A percentile compares a stretch with the other conserved stretches of the same genome.
These are phyloP conservation scores for Balakata baccata DNA, from an alignment of 345 rosid species.

Conservation along the genomic window DNA sequence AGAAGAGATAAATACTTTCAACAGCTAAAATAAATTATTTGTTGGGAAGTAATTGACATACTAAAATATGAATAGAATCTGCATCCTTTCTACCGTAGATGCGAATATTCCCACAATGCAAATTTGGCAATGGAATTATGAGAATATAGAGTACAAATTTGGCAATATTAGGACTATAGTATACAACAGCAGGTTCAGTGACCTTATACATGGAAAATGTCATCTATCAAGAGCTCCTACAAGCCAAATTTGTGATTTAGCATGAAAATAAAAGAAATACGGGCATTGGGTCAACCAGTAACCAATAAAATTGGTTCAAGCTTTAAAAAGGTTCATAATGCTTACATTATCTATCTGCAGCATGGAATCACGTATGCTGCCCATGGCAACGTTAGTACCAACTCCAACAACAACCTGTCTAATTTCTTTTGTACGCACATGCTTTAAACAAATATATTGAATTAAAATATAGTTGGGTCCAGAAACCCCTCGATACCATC, in stretches of 20 bases:
- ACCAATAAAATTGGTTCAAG: no score
- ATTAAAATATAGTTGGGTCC: no score
- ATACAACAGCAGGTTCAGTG: not conserved
- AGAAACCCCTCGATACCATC: no score
- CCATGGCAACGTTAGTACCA: constrained; percentile 98
- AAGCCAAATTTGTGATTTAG: constrained; percentile 15
- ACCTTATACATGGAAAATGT: not conserved
- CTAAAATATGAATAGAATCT: no score
- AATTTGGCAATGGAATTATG: no score
- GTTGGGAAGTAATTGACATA: no score
- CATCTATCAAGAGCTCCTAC: not conserved
- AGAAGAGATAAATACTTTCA: no score
- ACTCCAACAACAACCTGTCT: constrained; percentile 86
- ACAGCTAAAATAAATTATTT: no score
- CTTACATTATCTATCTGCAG: constrained; percentile 88
- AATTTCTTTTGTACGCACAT: constrained; percentile 41
- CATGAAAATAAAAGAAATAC: constrained; percentile 9
- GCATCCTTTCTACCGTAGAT: no score
- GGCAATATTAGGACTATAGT: not conserved
- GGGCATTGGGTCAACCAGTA: not conserved
- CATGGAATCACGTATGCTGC: constrained; percentile 96
- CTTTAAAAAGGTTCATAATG: constrained; percentile 3
- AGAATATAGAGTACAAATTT: not conserved
- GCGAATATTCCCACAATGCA: no score
- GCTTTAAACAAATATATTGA: no score